Base-by-base conservation (phyloP, 139 green algal species). In the Chlamydomonas applanata region DNA sequence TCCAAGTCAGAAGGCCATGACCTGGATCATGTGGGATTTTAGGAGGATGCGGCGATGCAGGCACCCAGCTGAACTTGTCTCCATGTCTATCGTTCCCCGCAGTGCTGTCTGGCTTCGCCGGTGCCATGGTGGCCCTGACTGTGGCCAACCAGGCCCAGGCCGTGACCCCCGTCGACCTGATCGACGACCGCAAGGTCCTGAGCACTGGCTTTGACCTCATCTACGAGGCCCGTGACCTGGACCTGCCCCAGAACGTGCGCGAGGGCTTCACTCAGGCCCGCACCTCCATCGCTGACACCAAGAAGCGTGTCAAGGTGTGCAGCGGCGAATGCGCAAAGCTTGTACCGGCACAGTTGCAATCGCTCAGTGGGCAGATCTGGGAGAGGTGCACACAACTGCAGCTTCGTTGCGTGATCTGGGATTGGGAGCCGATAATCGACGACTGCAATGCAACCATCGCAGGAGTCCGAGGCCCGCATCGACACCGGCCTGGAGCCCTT, bases 211-310 rank as follows among this genome's bases (percentile, higher is more conserved):
- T 94, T 46, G 87, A 97, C 78, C 66, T 97, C 59, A 98, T 98
- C 87, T 97, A 98, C 75, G 92, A 97, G 90, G 93, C 93, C 9
- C 93, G 94, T 59, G 93, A 98, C 69, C 81, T 94, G 49, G 82
- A 93, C 81, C 82, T 97, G 70, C 64, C 84, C 72, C 87, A 97
- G 86, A 56, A 25, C 32, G 36, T 70, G 33, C 87, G 93, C 57
- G 92, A 97, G 74, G 93, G 93, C 56, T 24, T 95, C 2, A 81
- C 75, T 73, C 88, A 96, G 76, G 81, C 79, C 29, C 87, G 91
- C 68, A 29, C 19, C 20, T 72, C 80, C 82, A 49, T 95, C 27
- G 80, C 78, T 0, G 77, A 57, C 25, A 93, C 89, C 74, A 95
- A 93, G 87, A 67, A 74, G 17, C 91, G 93, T 76, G 80, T 94